phyloP scores from a whole-genome alignment of 2,329 filamentous ascomycete genomes.

The Trichoderma koningiopsis region DNA sequence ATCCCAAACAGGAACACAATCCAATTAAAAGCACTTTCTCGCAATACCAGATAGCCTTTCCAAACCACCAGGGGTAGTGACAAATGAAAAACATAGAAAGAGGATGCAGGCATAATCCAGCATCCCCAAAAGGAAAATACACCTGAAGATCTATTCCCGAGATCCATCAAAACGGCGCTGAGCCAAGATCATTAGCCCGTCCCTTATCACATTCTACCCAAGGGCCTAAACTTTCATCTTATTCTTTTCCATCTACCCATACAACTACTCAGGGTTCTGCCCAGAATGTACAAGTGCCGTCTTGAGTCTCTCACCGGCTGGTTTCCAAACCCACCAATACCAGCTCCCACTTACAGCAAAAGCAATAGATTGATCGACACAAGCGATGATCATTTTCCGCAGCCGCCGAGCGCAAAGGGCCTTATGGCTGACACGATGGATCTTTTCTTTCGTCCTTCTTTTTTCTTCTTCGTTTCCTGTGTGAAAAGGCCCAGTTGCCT shows the following conservation, averaged over 20 bases:
- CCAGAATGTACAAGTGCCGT: not conserved
- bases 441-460: not conserved
- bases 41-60: not conserved
- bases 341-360: not conserved
- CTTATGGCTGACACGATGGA: not conserved
- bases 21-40: not conserved
- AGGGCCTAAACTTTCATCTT: not conserved
- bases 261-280: not conserved
- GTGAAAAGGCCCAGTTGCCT: not conserved
- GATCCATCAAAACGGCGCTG: not conserved
- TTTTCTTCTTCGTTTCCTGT: not conserved
- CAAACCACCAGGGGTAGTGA: not conserved
- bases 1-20: not conserved
- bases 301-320: not conserved
- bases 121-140: conserved; percentile 4
- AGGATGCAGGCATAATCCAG: not conserved
- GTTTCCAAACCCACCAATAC: not conserved
- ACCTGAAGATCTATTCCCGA: conserved; percentile 10
- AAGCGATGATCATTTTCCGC: not conserved
- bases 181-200: not conserved
- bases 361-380: not conserved
- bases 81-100: not conserved
- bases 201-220: not conserved
- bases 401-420: not conserved
- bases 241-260: too few relatives aligned